Evolutionary conservation across 768 basidiomycete genomes (phyloP), one percentile per base, ranked within the genome.

Genomic region (Rhizopogon vinicolor): DNA sequence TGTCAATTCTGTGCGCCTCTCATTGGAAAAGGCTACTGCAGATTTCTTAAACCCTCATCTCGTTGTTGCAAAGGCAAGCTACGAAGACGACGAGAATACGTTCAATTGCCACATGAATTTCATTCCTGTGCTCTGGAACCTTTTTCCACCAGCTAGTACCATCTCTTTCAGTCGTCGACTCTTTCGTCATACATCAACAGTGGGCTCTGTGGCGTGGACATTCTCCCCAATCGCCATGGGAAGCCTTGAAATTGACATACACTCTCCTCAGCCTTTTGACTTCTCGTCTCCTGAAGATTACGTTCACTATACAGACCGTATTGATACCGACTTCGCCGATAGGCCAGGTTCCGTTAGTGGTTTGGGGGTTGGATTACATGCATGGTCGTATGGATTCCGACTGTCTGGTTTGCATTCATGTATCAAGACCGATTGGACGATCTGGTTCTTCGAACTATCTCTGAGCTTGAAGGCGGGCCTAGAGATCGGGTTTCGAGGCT

Each of bases 381-480:
- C 78, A 44, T 82, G 76, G 72, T 74, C 75, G 10, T 71, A 70
- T 56, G 84, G 84, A 10, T 45, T 84, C 46, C 63, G 69, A 16
- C 75, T 89, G 48, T 72, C 75, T 22, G 75, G 75, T 10, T 60
- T 76, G 31, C 57, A 78, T 40, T 80, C 85, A 0, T 75, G 73
- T 57, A 58, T 87, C 41, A 70, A 76, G 19, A 79, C 73, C 18
- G 80, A 85, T 60, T 75, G 78, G 62, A 78, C 77, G 7, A 52
- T 87, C 22, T 73, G 72, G 12, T 73, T 88, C 35, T 62, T 76
- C 9, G 83, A 87, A 62, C 75, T 88, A 28, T 78, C 82, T 4
- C 64, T 82, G 44, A 75, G 79, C 51, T 59, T 84, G 48, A 83
- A 79, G 55, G 65, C 78, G 18, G 74, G 72, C 7, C 46, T 85